These are phyloP conservation scores for Trichodelitschia bisporula DNA, from an alignment of 495 filamentous ascomycete genomes.

Conservation along the genomic window DNA sequence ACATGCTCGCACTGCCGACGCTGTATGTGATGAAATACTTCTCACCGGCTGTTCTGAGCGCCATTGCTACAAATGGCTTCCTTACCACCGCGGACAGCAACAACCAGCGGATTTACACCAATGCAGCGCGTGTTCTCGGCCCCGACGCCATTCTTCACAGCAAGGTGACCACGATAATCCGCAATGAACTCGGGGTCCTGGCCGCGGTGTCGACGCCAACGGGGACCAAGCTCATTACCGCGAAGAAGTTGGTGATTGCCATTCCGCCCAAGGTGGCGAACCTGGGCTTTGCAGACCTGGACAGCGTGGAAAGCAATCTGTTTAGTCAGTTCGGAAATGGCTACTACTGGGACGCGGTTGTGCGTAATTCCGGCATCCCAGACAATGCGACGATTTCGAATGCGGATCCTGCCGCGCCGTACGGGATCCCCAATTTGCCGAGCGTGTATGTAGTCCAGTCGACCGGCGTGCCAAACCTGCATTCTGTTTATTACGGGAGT, in stretches of 20 bases:
- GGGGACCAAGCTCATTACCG: conserved; percentile 16
- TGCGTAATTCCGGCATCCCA: conserved; percentile 19
- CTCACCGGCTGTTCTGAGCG: conserved; percentile 3
- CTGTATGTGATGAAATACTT: conserved; percentile 10
- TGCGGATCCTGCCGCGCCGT: conserved; percentile 11
- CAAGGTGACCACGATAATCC: conserved; percentile 11
- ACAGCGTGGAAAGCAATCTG: conserved; percentile 13
- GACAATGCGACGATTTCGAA: conserved; percentile 10
- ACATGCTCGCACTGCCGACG: conserved; percentile 15
- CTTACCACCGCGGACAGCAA: conserved; percentile 13
- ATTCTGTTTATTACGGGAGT: conserved; percentile 5
- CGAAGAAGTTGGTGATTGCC: conserved; percentile 21
- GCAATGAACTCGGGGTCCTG: conserved; percentile 8
- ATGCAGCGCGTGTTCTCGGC: conserved; percentile 12
- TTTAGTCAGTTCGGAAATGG: conserved; percentile 17
- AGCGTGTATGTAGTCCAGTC: conserved; percentile 3
- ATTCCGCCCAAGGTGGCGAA: conserved; percentile 18
- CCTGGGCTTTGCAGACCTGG: conserved; percentile 16
- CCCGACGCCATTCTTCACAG: conserved; percentile 12
- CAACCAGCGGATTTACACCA: conserved; percentile 19
- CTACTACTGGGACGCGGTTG: conserved; percentile 20
- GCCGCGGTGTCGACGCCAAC: conserved; percentile 14
- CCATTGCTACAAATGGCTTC: conserved; percentile 7
- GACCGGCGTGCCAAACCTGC: conserved; percentile 3
- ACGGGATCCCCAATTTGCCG: conserved; percentile 5